Conservation (phyloP, 2,329 filamentous ascomycete genomes). For the Talaromyces atroroseus region DNA sequence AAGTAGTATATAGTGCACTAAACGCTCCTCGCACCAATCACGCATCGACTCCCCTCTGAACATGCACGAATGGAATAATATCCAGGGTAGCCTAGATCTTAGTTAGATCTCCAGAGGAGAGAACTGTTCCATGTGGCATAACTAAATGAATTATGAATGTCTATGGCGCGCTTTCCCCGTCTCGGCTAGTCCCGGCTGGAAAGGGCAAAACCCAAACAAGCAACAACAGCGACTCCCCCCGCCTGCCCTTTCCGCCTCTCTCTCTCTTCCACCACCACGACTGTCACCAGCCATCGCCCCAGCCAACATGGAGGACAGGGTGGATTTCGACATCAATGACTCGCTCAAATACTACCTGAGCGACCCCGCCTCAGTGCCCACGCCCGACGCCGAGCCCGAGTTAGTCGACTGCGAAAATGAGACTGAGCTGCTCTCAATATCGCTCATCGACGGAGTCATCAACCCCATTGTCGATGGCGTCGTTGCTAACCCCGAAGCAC, state of each 20-base stretch:
- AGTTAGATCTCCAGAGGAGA: no score
- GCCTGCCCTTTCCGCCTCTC: neutral
- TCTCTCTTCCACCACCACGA: slow-evolving; percentile 1
- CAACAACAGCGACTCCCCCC: slow-evolving; percentile 5
- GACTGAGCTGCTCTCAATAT: slow-evolving; percentile 71
- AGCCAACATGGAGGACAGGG: slow-evolving; percentile 57
- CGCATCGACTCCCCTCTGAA: no score
- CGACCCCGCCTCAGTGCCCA: slow-evolving; percentile 76
- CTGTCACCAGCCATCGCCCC: slow-evolving; percentile 12
- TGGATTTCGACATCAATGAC: slow-evolving; percentile 92
- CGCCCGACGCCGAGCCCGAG: slow-evolving; percentile 75
- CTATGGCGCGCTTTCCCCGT: neutral
- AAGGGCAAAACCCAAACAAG: slow-evolving; percentile 28
- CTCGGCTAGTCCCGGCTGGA: slow-evolving; percentile 11
- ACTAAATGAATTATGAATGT: no score
- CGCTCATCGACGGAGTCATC: slow-evolving; percentile 75
- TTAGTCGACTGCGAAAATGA: slow-evolving; percentile 91
- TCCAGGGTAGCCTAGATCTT: no score
- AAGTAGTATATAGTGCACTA: no score
- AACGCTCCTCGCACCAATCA: no score
- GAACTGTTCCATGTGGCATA: no score
- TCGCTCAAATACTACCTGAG: slow-evolving; percentile 95
- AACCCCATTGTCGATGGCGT: slow-evolving; percentile 91
- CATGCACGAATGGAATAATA: no score
- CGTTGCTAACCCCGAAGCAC: slow-evolving; percentile 83